Conservation (phyloP, 306 rosid species). For the Sicyos edulis region DNA sequence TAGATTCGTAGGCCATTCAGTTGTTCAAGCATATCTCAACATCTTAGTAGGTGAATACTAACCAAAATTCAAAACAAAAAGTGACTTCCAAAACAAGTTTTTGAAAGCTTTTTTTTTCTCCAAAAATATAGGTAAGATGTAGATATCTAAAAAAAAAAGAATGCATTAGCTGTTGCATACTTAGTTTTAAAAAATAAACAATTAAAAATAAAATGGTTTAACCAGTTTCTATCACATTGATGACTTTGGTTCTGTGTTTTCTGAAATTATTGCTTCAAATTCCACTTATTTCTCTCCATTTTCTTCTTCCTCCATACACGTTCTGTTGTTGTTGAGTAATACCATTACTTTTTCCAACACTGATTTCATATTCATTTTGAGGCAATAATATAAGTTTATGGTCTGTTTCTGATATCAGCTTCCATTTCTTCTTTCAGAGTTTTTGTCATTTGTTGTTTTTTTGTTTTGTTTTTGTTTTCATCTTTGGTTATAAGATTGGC, state of each 20-base stretch:
- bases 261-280: not conserved
- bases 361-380: not conserved
- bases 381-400: not conserved
- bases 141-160: too few species aligned
- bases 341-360: not conserved
- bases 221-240: not conserved
- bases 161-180: too few species aligned
- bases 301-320: not conserved
- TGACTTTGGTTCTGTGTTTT: not conserved
- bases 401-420: not conserved
- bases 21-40: too few species aligned
- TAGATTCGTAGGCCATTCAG: too few species aligned
- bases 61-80: too few species aligned
- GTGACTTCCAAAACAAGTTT: too few species aligned
- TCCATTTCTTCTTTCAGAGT: slow-evolving; percentile 5
- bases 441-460: not conserved
- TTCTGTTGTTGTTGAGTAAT: not conserved
- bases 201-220: not conserved
- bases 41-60: too few species aligned
- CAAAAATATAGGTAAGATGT: too few species aligned
- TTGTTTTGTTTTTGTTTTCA: not conserved
- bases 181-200: too few species aligned
- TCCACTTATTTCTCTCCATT: not conserved
- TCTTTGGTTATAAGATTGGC: slow-evolving; percentile 6
- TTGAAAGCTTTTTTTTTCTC: too few species aligned